These are phyloP conservation scores for Solanum hybrid DNA, from an alignment of 305 asterid genomes.

Conservation along the genomic window DNA sequence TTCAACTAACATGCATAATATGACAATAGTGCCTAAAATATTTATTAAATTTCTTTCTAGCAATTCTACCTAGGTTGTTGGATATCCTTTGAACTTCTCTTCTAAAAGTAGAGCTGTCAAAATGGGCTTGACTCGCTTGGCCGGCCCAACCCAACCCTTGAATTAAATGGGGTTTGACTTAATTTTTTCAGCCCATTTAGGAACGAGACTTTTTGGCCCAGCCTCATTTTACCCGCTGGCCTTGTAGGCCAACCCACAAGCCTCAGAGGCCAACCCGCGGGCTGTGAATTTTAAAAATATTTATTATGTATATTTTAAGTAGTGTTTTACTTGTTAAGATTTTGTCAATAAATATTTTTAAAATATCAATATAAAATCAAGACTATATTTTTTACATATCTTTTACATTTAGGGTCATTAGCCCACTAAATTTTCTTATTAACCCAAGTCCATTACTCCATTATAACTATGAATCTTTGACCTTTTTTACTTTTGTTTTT, in stretches of 20 bases:
- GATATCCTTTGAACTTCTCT: background rate
- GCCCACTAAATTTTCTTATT: too few species aligned
- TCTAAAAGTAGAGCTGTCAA: background rate
- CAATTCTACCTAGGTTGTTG: background rate
- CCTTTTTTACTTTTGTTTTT: background rate
- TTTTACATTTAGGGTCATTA: background rate
- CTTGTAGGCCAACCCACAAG: background rate
- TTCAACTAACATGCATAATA: background rate
- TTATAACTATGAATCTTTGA: background rate
- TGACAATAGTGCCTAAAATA: background rate
- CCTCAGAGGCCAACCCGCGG: background rate
- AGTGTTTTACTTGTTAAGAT: too few species aligned
- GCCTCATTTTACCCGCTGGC: background rate
- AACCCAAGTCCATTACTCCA: background rate
- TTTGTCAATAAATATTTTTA: too few species aligned
- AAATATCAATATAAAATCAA: too few species aligned
- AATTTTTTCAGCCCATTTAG: background rate
- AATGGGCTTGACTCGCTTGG: background rate
- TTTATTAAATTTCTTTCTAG: background rate
- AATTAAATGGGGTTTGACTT: background rate
- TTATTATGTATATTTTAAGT: too few species aligned
- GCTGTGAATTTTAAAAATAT: too few species aligned
- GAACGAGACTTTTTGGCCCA: background rate
- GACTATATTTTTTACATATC: background rate
- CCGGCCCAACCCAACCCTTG: rapidly evolving